Conservation (phyloP, 1,284 basidiomycete genomes). For the Fomitopsis schrenkii region DNA sequence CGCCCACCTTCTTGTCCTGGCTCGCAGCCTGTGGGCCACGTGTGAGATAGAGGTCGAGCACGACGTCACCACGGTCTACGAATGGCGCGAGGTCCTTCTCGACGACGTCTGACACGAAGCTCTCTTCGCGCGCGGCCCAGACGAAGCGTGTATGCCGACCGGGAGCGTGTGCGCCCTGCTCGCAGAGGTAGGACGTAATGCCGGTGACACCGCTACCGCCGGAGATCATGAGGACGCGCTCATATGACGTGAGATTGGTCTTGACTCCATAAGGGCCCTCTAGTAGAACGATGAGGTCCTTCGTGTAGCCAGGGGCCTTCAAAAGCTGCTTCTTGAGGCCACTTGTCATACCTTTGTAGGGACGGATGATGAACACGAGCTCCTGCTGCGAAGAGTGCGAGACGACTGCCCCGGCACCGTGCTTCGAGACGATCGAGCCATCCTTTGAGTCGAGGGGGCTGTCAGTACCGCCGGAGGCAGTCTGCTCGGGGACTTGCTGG, state of each 20-base stretch:
- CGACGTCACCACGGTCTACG: neutral
- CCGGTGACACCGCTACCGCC: neutral
- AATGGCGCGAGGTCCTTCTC: neutral
- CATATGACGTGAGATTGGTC: neutral
- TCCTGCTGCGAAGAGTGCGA: neutral
- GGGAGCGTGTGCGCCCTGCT: neutral
- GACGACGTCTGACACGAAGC: neutral
- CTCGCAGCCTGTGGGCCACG: neutral
- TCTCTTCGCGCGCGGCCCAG: neutral
- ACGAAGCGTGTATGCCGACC: neutral
- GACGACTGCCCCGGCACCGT: neutral
- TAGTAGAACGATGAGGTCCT: neutral
- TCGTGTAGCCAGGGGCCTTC: neutral
- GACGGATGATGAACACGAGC: neutral
- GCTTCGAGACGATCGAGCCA: neutral
- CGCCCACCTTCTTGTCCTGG: neutral
- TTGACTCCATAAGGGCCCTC: neutral
- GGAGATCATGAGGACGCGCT: neutral
- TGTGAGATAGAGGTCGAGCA: slow-evolving; percentile 1
- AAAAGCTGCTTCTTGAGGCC: neutral
- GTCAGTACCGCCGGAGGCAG: neutral
- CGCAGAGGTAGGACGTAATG: neutral
- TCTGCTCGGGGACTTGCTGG: neutral
- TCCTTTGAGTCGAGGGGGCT: neutral
- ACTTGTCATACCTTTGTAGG: neutral